Base-by-base conservation (phyloP, 495 filamentous ascomycete species). In the Penicillium pancosmium region DNA sequence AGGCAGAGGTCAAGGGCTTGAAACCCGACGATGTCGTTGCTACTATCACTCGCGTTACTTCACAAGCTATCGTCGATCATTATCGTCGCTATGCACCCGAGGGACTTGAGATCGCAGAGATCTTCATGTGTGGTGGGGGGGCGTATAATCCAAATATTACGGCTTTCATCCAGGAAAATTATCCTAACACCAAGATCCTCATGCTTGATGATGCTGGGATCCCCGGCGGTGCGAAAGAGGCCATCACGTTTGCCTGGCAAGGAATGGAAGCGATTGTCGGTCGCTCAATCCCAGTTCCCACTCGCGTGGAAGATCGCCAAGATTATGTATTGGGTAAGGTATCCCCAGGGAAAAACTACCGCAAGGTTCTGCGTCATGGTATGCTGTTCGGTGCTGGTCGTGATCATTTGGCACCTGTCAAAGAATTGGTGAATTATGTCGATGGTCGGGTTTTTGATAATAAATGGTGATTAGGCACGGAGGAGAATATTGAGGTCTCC, bases 71-170 rank as follows among this genome's bases (percentile, higher is more conserved):
- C 40, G 78, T 84, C 43, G 74, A 83, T 12, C 80, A 83, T 50
- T 85, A 84, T 71, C 68, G 70, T 15, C 75, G 78, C 31, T 85
- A 79, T 60, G 75, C 77, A 15, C 81, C 80, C 5, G 63, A 73
- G 44, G 70, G 71, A 25, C 66, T 82, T n/a, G 74, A 80, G 57
- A 75, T 79, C 48, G 73, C 71, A 2, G 82, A 86, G 68, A 78
- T 84, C 43, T 86, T 80, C 70, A 82, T 86, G 78, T 84, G 81
- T 68, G 83, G 82, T 15, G 83, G 82, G 15, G 83, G 82, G 16
- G 82, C 81, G 0, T 76, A 76, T 49, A 84, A 85, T 64, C 83
- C 81, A 2, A 85, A 84, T 54, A 85, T 84, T 61, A 72, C 73
- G 9, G 68, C 68, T 5, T 81, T 77, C 57, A 78, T 86, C 50